phyloP scores from a whole-genome alignment of 345 rosid species.

The Populus nigra region DNA sequence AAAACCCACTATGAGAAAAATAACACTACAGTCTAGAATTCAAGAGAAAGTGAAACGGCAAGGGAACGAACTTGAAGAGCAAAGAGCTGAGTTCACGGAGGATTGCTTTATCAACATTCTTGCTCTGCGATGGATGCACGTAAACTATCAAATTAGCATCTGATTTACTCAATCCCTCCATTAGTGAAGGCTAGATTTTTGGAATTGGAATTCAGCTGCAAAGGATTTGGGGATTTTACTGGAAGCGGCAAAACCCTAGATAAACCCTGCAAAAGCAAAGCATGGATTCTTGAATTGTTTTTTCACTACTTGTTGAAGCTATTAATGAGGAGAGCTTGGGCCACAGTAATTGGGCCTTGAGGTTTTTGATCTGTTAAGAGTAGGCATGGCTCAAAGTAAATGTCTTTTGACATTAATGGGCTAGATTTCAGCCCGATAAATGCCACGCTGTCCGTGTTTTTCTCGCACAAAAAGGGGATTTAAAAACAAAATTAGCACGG shows the following conservation, averaged over 20 bases:
- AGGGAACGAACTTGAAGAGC: conserved; percentile 63
- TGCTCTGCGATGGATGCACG: conserved; percentile 66
- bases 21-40: no score
- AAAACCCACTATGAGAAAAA: background rate
- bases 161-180: conserved; percentile 73
- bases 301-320: background rate
- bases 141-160: conserved; percentile 56
- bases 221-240: background rate
- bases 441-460: no score
- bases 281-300: background rate
- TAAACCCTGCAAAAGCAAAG: background rate
- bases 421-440: background rate
- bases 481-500: no score
- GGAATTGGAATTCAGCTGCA: background rate
- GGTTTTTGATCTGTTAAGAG: background rate
- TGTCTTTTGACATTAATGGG: background rate
- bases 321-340: background rate
- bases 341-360: background rate
- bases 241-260: background rate
- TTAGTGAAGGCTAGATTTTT: background rate
- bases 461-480: no score
- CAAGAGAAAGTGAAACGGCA: background rate
- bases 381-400: background rate
- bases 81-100: conserved; percentile 74
- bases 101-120: conserved; percentile 51